Conservation (phyloP, 768 basidiomycete species). For the Mycena chlorophos region DNA sequence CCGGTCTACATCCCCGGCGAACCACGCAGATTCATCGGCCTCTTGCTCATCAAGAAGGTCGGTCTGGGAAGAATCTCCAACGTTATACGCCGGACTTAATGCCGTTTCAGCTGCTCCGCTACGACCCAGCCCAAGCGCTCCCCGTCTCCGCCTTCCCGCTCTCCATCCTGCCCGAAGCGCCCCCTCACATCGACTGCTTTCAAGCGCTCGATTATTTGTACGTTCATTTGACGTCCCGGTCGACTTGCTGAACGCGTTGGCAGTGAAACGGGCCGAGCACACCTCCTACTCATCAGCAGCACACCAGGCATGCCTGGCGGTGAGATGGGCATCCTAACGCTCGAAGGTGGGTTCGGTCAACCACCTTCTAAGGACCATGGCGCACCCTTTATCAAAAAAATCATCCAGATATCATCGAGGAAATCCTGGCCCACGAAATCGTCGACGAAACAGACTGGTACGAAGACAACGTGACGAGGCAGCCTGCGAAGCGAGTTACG, state of each 20-base stretch:
- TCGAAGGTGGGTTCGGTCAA: slow-evolving; percentile 59
- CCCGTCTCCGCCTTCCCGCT: slow-evolving; percentile 76
- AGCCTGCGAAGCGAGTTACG: slow-evolving; percentile 65
- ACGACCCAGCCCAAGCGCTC: slow-evolving; percentile 77
- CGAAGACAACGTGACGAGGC: slow-evolving; percentile 83
- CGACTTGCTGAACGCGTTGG: not conserved
- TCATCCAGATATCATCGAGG: slow-evolving; percentile 77
- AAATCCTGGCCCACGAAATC: slow-evolving; percentile 95
- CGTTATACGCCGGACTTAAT: not conserved
- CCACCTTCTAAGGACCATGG: too few relatives aligned
- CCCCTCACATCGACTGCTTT: slow-evolving; percentile 87
- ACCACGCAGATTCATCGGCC: slow-evolving; percentile 70
- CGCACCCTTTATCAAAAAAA: too few relatives aligned
- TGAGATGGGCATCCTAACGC: slow-evolving; percentile 86
- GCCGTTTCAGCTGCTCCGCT: slow-evolving; percentile 66
- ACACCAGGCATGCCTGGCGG: slow-evolving; percentile 86
- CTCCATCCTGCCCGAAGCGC: slow-evolving; percentile 86
- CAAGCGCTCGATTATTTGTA: slow-evolving; percentile 94
- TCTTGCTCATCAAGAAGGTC: slow-evolving; percentile 83
- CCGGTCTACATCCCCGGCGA: slow-evolving; percentile 79
- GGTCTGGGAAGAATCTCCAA: slow-evolving; percentile 8
- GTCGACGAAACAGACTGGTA: slow-evolving; percentile 93
- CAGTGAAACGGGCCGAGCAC: slow-evolving; percentile 92
- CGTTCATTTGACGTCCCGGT: slow-evolving; percentile 15
- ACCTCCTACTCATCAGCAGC: slow-evolving; percentile 80